Evolutionary conservation across 2,329 filamentous ascomycete genomes (phyloP).

Genomic region (Zarea fungicola): DNA sequence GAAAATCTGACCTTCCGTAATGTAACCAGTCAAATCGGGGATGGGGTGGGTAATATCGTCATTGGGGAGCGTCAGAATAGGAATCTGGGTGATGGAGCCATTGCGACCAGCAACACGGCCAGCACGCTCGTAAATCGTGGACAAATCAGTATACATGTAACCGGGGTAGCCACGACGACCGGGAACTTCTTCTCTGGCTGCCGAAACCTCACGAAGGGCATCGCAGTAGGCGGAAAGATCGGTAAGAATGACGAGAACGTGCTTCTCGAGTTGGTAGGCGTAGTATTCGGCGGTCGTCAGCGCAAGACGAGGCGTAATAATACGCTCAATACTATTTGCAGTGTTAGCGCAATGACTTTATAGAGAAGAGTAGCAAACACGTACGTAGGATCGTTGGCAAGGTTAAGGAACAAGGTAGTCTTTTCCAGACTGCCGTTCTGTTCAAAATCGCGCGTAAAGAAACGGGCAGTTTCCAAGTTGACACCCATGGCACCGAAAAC

Average conservation of each 20-base stretch:
- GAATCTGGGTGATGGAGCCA: constrained; percentile 98
- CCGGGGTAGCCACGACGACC: constrained; percentile 98
- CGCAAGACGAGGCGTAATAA: constrained; percentile 96
- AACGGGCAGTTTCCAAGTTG: constrained; percentile 96
- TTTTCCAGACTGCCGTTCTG: constrained; percentile 99
- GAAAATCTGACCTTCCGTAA: constrained; percentile 98
- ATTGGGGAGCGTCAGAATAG: constrained; percentile 99
- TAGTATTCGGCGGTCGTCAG: constrained; percentile 99
- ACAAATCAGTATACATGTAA: constrained; percentile 99
- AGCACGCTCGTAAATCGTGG: constrained; percentile 98
- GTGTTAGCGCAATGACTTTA: background rate
- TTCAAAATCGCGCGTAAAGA: constrained; percentile 98
- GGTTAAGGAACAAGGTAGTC: constrained; percentile 94
- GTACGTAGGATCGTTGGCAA: constrained; percentile 97
- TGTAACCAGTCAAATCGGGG: constrained; percentile 97
- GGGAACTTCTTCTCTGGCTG: constrained; percentile 95
- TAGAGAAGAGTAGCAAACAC: constrained; percentile 29
- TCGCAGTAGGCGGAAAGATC: constrained; percentile 98
- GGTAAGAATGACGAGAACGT: constrained; percentile 97
- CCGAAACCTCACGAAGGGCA: constrained; percentile 96
- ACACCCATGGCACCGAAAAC: constrained; percentile 99
- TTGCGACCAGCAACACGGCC: constrained; percentile 96
- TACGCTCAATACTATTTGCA: constrained; percentile 81
- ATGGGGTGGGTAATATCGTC: constrained; percentile 99
- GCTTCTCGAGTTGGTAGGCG: constrained; percentile 99